Evolutionary conservation across 352 stramenopile species (phyloP), one percentile per base, ranked within the genome.

Genomic region (Phytophthora sp.): DNA sequence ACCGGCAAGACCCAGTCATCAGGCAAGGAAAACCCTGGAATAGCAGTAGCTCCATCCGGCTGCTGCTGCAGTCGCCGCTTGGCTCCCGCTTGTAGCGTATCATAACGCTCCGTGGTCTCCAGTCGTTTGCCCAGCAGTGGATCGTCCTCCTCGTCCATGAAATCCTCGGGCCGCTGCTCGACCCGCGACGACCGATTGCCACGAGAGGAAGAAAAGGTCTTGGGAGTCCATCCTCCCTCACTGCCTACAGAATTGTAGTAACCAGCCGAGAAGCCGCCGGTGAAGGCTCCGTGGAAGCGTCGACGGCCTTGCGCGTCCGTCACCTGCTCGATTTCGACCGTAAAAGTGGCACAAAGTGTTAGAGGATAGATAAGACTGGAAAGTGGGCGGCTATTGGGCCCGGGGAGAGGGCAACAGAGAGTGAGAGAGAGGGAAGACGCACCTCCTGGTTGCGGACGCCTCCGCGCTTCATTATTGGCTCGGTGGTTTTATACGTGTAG

Each of bases 141-240:
- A 44, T 97, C 91, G 68, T 98, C 93, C 4, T 98, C 93, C 33
- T 96, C 89, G 61, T 98, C 93, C 91, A 98, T 98, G 46, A 98
- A 98, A 71, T 98, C 93, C 75, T 97, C 90, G 2, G 90, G 73
- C 29, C 81, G 80, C 53, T 97, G 89, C 35, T 82, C 55, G 15
- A 80, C 49, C 5, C 66, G 54, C 7, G 68, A 58, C n/a, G 69
- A 63, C 29, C 76, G 77, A 55, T 67, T 68, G 5, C 52, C 20
- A 18, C 91, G 80, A 18, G 92, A 97, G 4, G 90, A 98, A 7
- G 77, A 75, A 65, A 98, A 98, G 13, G 77, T 79, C 18, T 58
- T 73, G 6, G 93, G 93, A 38, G 77, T 73, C 91, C 92, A 98
- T 77, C 93, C 93, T 72, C 97, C 87, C 35, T 91, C 84, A 27